Percentiles rank a stretch among this genome's conserved stretches.
These are phyloP conservation scores for Saturnispora hagleri DNA, from an alignment of 805 yeast genomes.

Conservation along the genomic window DNA sequence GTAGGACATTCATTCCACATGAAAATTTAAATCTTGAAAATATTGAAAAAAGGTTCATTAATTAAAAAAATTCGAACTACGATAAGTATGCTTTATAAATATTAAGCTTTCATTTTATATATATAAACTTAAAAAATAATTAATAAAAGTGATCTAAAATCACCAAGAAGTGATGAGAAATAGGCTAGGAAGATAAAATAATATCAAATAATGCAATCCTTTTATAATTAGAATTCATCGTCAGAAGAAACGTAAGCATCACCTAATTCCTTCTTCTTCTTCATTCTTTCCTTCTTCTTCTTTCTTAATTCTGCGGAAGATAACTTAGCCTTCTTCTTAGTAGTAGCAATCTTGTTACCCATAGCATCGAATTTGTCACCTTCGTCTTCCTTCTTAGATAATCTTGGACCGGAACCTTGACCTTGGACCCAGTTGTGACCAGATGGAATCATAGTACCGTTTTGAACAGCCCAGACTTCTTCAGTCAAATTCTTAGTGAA, in stretches of 20 bases:
- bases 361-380: slow-evolving; percentile 99
- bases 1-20: not conserved
- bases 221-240: slow-evolving; percentile 60
- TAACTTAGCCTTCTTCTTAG: slow-evolving; percentile 94
- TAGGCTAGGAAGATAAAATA: not conserved
- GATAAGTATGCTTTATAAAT: not conserved
- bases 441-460: slow-evolving; percentile 99
- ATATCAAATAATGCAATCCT: not conserved
- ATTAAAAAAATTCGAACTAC: not conserved
- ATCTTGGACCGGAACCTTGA: slow-evolving; percentile 99
- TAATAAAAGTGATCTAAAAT: not conserved
- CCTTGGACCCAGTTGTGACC: slow-evolving; percentile 99
- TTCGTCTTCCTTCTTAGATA: slow-evolving; percentile 88
- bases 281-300: slow-evolving; percentile 99
- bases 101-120: not conserved
- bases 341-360: slow-evolving; percentile 98
- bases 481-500: slow-evolving; percentile 99
- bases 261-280: slow-evolving; percentile 99
- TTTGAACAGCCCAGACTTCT: slow-evolving; percentile 99
- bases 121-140: not conserved
- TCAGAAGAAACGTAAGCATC: slow-evolving; percentile 94
- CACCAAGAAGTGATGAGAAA: not conserved
- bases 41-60: too few species aligned
- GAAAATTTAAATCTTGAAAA: not conserved
- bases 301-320: slow-evolving; percentile 99